A percentile compares a stretch with the other conserved stretches of the same genome.
Evolutionary conservation across 352 stramenopile species (phyloP).

Genomic region (Globisporangium carolinianum): DNA sequence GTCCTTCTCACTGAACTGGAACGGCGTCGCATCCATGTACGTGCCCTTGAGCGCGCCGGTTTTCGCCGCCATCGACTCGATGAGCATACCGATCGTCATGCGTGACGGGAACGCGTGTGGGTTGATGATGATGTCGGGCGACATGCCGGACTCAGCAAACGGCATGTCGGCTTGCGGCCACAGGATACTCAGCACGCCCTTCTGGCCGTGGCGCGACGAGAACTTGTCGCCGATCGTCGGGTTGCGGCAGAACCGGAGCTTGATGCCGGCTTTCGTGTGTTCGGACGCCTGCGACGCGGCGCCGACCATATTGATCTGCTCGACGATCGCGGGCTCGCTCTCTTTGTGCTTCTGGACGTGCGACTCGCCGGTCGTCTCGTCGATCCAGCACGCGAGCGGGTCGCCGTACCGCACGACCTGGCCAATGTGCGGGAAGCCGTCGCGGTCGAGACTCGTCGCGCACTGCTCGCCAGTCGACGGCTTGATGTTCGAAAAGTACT

Average conservation of each 20-base stretch:
- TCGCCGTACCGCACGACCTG: conserved; percentile 93
- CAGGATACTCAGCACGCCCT: conserved; percentile 98
- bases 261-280: conserved; percentile 91
- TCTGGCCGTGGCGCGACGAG: conserved; percentile 98
- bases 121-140: conserved; percentile 99
- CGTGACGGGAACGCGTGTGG: conserved; percentile 97
- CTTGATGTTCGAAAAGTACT: conserved; percentile 92
- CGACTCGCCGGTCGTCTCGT: conserved; percentile 90
- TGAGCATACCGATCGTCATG: conserved; percentile 96
- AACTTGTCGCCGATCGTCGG: conserved; percentile 99
- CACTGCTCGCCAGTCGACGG: conserved; percentile 52
- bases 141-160: conserved; percentile 98
- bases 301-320: conserved; percentile 90
- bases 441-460: conserved; percentile 87
- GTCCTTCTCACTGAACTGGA: conserved; percentile 98
- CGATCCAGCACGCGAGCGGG: conserved; percentile 94
- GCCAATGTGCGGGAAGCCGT: conserved; percentile 96
- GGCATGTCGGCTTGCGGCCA: conserved; percentile 99
- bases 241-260: conserved; percentile 97
- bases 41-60: conserved; percentile 96
- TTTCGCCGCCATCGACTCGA: conserved; percentile 99
- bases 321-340: conserved; percentile 95
- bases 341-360: conserved; percentile 97
- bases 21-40: conserved; percentile 98
- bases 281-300: conserved; percentile 57